phyloP scores from a whole-genome alignment of 495 filamentous ascomycete genomes.

The Xylaria sp. region DNA sequence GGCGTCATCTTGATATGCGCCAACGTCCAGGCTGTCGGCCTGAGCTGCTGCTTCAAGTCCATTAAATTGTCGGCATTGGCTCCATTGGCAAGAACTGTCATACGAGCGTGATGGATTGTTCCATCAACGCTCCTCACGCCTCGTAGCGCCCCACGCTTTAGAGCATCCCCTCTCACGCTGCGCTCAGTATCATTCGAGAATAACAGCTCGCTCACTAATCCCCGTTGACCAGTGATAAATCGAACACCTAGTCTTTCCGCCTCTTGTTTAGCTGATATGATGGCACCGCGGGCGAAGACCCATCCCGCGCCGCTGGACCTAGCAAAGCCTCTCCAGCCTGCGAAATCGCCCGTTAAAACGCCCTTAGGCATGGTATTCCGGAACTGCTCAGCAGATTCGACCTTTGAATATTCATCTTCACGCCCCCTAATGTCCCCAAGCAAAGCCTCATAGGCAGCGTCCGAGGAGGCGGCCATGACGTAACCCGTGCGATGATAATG shows the following conservation, averaged over 20 bases:
- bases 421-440: constrained; percentile 48
- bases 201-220: constrained; percentile 46
- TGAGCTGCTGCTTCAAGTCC: constrained; percentile 60
- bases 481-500: constrained; percentile 59
- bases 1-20: constrained; percentile 57
- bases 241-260: constrained; percentile 52
- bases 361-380: constrained; percentile 59
- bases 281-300: constrained; percentile 57
- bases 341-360: constrained; percentile 57
- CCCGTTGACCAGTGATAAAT: constrained; percentile 53
- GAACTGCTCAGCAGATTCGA: constrained; percentile 53
- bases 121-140: constrained; percentile 43
- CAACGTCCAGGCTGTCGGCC: constrained; percentile 63
- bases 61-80: constrained; percentile 55
- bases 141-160: constrained; percentile 31
- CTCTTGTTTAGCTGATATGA: constrained; percentile 53
- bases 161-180: neutral
- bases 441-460: constrained; percentile 31
- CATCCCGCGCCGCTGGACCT: constrained; percentile 55
- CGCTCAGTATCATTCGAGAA: constrained; percentile 48
- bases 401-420: constrained; percentile 42
- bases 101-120: constrained; percentile 30
- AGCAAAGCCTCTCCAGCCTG: constrained; percentile 58
- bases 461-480: constrained; percentile 51
- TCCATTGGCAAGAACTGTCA: constrained; percentile 55